A percentile compares a stretch with the other conserved stretches of the same genome.
Evolutionary conservation across 2,329 filamentous ascomycete species (phyloP).

Genomic region (Xylariaceae sp.): DNA sequence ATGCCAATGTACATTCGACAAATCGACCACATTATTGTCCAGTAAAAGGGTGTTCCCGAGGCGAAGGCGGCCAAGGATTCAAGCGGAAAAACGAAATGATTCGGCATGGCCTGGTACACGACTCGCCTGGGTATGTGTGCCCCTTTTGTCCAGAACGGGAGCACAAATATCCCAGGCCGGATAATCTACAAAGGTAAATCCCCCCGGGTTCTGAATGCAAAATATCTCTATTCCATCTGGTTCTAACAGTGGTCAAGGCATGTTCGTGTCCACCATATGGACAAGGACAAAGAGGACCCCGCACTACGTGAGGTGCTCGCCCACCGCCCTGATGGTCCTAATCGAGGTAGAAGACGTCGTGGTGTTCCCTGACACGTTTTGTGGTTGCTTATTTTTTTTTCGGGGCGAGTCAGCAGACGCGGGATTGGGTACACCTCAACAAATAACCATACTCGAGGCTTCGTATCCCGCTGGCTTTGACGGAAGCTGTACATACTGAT

Average conservation of each 20-base stretch:
- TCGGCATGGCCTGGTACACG: conserved; percentile 79
- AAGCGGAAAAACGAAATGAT: conserved; percentile 74
- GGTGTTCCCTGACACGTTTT: conserved; percentile 38
- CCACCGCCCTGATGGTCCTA: conserved; percentile 79
- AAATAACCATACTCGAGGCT: conserved; percentile 1
- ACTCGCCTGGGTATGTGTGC: conserved; percentile 91
- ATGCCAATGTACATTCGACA: conserved; percentile 67
- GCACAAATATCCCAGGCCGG: conserved; percentile 89
- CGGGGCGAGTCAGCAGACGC: conserved; percentile 12
- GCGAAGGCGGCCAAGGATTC: conserved; percentile 62
- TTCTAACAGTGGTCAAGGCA: conserved; percentile 54
- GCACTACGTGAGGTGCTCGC: conserved; percentile 76
- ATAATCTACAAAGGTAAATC: conserved; percentile 83
- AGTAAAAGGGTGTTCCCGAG: conserved; percentile 58
- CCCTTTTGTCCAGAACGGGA: conserved; percentile 93
- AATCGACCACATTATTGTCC: conserved; percentile 63
- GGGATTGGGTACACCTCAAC: conserved; percentile 7
- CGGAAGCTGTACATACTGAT: conserved; percentile 15
- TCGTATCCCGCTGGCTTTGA: conserved; percentile 9
- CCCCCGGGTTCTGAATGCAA: background rate
- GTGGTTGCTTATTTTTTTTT: conserved; percentile 9
- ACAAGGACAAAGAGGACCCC: conserved; percentile 85
- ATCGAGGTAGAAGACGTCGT: conserved; percentile 71
- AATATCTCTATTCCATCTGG: conserved; percentile 5
- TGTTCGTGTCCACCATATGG: conserved; percentile 84